Evolutionary conservation across 1,284 basidiomycete genomes (phyloP), one percentile per base, ranked within the genome.

Genomic region (Megacollybia platyphylla): DNA sequence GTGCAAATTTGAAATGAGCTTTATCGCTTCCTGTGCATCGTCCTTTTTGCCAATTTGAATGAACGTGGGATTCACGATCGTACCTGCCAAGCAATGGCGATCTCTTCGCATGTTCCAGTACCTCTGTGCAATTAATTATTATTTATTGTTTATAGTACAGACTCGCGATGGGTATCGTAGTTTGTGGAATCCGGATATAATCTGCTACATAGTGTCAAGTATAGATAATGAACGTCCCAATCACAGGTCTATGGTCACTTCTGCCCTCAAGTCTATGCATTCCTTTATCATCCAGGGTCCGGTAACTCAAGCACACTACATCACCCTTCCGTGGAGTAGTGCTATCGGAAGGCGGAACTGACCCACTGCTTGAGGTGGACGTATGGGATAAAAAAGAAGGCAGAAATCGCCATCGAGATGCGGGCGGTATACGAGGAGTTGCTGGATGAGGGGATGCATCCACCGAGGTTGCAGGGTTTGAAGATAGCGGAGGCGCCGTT

Each of bases 161-260:
- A 15, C 15, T 15, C 15, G 15, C 15, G 15, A 15, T 15, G 15
- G 20, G 20, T 24, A 24, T 24, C 20, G 5, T 24, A 5, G 5
- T 24, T 24, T 24, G 20, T 24, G 5, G 20, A 24, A 24, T 24
- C 20, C 5, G 20, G 20, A 24, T 24, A 24, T 24, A 24, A 24
- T 4, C 20, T 24, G 5, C 4, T 24, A 5, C 20, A 24, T 24
- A 24, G 5, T 24, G 20, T 24, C 20, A 24, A 24, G 20, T 24
- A 53, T 80, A 84, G 41, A 82, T 62, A 36, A 71, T 72, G 54
- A 81, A 87, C 24, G 72, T 70, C 47, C 82, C 83, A 49, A 89
- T 77, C 20, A 89, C 86, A 1, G 86, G 87, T 39, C 87, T 61
- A 53, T 86, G 83, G 55, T 86, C 82, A 49, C 80, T 84, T 40